Evolutionary conservation across 2,329 filamentous ascomycete genomes (phyloP).

Genomic region (Phaeosphaeriaceae sp.): DNA sequence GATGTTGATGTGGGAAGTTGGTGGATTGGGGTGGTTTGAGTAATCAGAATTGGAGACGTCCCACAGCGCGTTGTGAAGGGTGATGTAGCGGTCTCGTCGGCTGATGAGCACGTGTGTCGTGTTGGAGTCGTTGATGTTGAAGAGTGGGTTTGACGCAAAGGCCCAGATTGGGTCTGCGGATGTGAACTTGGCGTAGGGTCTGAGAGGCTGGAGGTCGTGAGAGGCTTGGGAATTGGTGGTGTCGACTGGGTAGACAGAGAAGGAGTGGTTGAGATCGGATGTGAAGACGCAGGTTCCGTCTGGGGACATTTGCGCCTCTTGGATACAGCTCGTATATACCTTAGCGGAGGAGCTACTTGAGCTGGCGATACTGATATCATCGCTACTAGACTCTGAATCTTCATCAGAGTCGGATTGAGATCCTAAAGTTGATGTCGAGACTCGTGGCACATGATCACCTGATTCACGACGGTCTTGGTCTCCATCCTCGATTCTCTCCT

Average conservation of each 20-base stretch:
- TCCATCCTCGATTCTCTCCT: background rate
- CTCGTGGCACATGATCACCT: background rate
- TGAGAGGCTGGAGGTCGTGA: slow-evolving; percentile 35
- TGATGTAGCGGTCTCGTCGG: slow-evolving; percentile 62
- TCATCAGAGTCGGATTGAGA: background rate
- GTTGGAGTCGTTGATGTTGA: slow-evolving; percentile 57
- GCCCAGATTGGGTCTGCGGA: slow-evolving; percentile 61
- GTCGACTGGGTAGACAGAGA: slow-evolving; percentile 55
- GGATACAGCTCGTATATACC: slow-evolving; percentile 31
- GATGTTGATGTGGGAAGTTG: slow-evolving; percentile 27
- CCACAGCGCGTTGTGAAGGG: slow-evolving; percentile 62
- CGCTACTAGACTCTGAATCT: background rate
- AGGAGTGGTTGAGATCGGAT: slow-evolving; percentile 60
- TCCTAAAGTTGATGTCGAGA: background rate
- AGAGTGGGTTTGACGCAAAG: slow-evolving; percentile 62
- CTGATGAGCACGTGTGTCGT: slow-evolving; percentile 61
- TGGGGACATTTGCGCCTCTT: slow-evolving; percentile 45
- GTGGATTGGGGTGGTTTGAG: background rate
- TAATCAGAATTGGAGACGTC: slow-evolving; percentile 29
- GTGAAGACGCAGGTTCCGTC: slow-evolving; percentile 67
- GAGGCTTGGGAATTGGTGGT: slow-evolving; percentile 15
- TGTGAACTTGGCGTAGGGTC: slow-evolving; percentile 55
- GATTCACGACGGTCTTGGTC: background rate
- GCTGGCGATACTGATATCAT: background rate
- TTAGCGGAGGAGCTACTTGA: background rate